Evolutionary conservation across 2,329 filamentous ascomycete genomes (phyloP).

Genomic region (Penicillium palitans): DNA sequence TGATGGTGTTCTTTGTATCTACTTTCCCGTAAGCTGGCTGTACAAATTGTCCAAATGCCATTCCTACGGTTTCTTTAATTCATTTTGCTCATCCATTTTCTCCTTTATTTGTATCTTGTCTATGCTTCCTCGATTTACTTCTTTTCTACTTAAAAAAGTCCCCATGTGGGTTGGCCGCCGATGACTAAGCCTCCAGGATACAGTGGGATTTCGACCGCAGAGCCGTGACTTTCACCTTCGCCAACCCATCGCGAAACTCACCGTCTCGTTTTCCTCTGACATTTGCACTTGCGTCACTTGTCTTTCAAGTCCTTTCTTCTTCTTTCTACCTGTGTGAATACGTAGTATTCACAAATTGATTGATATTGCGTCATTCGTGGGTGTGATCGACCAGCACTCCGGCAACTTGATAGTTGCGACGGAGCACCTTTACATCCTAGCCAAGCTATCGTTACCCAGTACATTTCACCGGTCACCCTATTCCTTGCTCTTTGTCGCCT

Average conservation of each 20-base stretch:
- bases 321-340: background rate
- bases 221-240: conserved; percentile 39
- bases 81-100: background rate
- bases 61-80: conserved; percentile 5
- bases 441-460: conserved; percentile 25
- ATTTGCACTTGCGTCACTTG: conserved; percentile 1
- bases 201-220: conserved; percentile 40
- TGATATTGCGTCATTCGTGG: conserved; percentile 12
- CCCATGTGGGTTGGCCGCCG: conserved; percentile 1
- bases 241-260: conserved; percentile 31
- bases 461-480: conserved; percentile 18
- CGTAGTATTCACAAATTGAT: conserved; percentile 3
- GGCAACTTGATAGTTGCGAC: conserved; percentile 26
- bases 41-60: conserved; percentile 24
- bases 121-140: conserved; percentile 1
- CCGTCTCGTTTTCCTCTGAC: conserved; percentile 4
- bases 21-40: conserved; percentile 18
- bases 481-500: conserved; percentile 11
- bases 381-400: conserved; percentile 19
- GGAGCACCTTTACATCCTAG: conserved; percentile 13
- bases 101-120: background rate
- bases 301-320: background rate
- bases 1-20: conserved; percentile 21
- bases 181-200: conserved; percentile 37
- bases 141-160: conserved; percentile 2